Evolutionary conservation across 164 flowering plant genomes (phyloP), one percentile per base, ranked within the genome.

Genomic region (Berberis thunbergii): DNA sequence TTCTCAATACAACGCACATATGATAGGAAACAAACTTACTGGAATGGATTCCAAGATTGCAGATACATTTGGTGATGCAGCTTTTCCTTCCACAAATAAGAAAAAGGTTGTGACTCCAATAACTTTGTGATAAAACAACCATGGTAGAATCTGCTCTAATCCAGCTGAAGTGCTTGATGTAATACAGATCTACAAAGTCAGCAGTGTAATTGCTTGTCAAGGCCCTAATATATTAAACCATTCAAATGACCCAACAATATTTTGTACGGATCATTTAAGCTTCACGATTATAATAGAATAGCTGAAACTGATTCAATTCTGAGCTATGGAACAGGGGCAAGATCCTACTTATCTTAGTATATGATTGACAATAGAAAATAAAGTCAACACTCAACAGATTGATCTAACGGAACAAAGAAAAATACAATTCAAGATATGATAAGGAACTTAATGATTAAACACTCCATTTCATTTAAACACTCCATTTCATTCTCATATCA

Each of bases 1-100:
- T 26, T 26, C 26, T 26, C 26, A 26, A 26, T 26, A 26, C 7
- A 6, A 57, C 2, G 43, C 1, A 57, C 9, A 40, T 7, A 6
- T 38, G 6, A 4, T 42, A 41, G 60, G 41, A 41, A 57, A 52
- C 26, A 46, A 62, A 84, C 96, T 80, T 73, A 95, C 99, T 5
- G 92, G 88, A 75, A 95, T 89, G 10, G 92, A 75, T 69, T 88
- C 89, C 59, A 95, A 71, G 59, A 95, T 85, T 73, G 80, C 81
- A 44, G 99, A 85, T 12, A 89, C 94, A 70, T 64, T 72, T 12
- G 92, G 75, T 64, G 94, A 75, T 59, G 99, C 97, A 71, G 96
- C 99, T 71, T 85, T 91, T 54, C 99, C 99, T 78, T 91, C 99
- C 62, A 95, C 99, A 72, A 91, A 95, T 56, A 95, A 82, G 68